phyloP scores from a whole-genome alignment of 202 grass and related monocot species.

The Panicum hallii region DNA sequence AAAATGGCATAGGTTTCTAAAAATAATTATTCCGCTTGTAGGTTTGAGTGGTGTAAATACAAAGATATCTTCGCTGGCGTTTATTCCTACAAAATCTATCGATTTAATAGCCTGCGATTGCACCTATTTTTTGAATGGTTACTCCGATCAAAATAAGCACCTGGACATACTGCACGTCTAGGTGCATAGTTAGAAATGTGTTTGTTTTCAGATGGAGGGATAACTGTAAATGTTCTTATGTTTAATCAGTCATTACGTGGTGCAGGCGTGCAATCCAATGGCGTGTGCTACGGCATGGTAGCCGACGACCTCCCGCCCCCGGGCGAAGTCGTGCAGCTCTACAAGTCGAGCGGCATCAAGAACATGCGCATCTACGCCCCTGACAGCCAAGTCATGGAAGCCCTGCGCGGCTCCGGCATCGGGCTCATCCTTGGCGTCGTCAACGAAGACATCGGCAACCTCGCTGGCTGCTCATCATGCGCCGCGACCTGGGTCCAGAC shows the following conservation, averaged over 20 bases:
- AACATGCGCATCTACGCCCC: conserved; percentile 59
- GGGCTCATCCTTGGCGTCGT: conserved; percentile 51
- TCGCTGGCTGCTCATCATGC: conserved; percentile 21
- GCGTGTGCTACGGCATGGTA: conserved; percentile 63
- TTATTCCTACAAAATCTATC: neutral
- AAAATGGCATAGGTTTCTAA: neutral
- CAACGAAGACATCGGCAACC: conserved; percentile 8
- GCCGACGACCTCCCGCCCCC: conserved; percentile 50
- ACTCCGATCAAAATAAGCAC: neutral
- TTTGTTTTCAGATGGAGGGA: too few relatives aligned
- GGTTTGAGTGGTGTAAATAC: neutral
- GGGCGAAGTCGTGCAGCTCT: conserved; percentile 52
- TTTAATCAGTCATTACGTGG: neutral
- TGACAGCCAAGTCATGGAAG: conserved; percentile 5
- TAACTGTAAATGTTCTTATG: too few relatives aligned
- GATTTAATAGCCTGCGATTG: neutral
- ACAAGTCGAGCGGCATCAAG: conserved; percentile 40
- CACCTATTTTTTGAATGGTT: neutral
- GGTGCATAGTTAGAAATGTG: neutral
- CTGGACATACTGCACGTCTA: neutral
- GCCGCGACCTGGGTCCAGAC: conserved; percentile 47
- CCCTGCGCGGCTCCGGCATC: conserved; percentile 51
- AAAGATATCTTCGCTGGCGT: neutral
- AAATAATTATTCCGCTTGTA: neutral
- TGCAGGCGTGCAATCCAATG: conserved; percentile 45